A percentile compares a stretch with the other conserved stretches of the same genome.
These are phyloP conservation scores for Cyberlindnera nakhonratchasimensis DNA, from an alignment of 805 yeast species.

Conservation along the genomic window DNA sequence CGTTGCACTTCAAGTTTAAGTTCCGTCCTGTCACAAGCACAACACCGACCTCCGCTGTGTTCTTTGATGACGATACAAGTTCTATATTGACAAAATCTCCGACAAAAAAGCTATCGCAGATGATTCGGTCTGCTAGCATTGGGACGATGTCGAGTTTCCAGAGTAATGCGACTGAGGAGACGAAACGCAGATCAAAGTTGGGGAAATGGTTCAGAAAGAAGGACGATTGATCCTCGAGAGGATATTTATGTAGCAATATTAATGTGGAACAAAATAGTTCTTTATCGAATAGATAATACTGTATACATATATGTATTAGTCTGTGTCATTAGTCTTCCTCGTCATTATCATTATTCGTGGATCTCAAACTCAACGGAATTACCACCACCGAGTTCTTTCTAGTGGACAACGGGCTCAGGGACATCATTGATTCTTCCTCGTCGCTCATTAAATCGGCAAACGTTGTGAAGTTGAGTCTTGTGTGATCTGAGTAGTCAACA, in stretches of 20 bases:
- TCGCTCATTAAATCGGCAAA: conserved; percentile 27
- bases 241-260: no score
- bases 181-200: conserved; percentile 6
- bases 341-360: not conserved
- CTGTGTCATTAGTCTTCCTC: no score
- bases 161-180: conserved; percentile 2
- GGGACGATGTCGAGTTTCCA: conserved; percentile 22
- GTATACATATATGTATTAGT: no score
- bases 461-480: conserved; percentile 25
- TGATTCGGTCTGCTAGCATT: conserved; percentile 31
- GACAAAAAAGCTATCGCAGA: conserved; percentile 20
- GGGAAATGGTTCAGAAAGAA: conserved; percentile 17
- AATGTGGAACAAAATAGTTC: no score
- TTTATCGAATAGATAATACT: no score
- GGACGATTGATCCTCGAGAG: conserved; percentile 1
- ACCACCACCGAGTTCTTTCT: conserved; percentile 15
- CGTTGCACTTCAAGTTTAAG: conserved; percentile 15
- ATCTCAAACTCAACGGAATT: conserved; percentile 12
- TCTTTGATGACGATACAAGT: conserved; percentile 2
- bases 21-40: conserved; percentile 4
- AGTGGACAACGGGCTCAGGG: conserved; percentile 3
- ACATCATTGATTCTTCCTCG: conserved; percentile 14
- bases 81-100: conserved; percentile 17
- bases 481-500: conserved; percentile 25
- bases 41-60: not conserved